Percentiles rank a stretch among this genome's conserved stretches.
Conservation (phyloP, 2,329 filamentous ascomycete species). For the Mycosphaerella sp. region DNA sequence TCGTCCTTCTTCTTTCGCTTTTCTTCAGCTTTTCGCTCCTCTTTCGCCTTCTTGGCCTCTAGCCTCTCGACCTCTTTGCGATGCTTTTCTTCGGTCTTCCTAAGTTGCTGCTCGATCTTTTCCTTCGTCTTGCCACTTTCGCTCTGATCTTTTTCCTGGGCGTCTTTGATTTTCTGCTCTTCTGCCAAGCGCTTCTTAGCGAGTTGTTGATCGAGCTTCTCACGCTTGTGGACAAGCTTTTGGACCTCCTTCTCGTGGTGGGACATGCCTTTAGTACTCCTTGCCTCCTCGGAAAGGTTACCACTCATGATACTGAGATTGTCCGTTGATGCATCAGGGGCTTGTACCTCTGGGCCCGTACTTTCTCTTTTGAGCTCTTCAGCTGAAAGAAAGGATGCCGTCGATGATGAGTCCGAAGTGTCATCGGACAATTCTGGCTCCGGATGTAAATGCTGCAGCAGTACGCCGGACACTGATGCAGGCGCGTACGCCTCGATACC, state of each 20-base stretch:
- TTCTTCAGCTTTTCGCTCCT: slow-evolving; percentile 41
- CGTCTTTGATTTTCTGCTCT: slow-evolving; percentile 39
- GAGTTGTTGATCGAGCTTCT: slow-evolving; percentile 58
- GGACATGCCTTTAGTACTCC: slow-evolving; percentile 16
- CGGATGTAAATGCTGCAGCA: slow-evolving; percentile 25
- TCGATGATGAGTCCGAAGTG: slow-evolving; percentile 26
- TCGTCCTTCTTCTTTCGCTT: slow-evolving; percentile 43
- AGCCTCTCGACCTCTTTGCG: slow-evolving; percentile 57
- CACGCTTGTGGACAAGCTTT: slow-evolving; percentile 56
- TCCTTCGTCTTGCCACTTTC: slow-evolving; percentile 57
- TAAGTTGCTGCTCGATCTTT: slow-evolving; percentile 58
- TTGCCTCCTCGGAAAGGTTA: slow-evolving; percentile 15
- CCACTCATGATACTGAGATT: slow-evolving; percentile 23
- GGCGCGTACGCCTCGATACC: slow-evolving; percentile 35
- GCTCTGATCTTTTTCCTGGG: slow-evolving; percentile 35
- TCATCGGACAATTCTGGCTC: slow-evolving; percentile 16
- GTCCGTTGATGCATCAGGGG: slow-evolving; percentile 21
- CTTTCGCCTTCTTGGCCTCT: slow-evolving; percentile 33
- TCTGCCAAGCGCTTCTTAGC: slow-evolving; percentile 52
- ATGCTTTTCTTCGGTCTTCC: slow-evolving; percentile 59
- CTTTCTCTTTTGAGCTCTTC: slow-evolving; percentile 35
- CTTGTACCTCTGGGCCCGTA: slow-evolving; percentile 30
- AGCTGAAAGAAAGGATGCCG: slow-evolving; percentile 39
- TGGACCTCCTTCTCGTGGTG: slow-evolving; percentile 57
- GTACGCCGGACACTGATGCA: slow-evolving; percentile 25